phyloP scores from a whole-genome alignment of 345 rosid species.

The Corchorus capsularis region DNA sequence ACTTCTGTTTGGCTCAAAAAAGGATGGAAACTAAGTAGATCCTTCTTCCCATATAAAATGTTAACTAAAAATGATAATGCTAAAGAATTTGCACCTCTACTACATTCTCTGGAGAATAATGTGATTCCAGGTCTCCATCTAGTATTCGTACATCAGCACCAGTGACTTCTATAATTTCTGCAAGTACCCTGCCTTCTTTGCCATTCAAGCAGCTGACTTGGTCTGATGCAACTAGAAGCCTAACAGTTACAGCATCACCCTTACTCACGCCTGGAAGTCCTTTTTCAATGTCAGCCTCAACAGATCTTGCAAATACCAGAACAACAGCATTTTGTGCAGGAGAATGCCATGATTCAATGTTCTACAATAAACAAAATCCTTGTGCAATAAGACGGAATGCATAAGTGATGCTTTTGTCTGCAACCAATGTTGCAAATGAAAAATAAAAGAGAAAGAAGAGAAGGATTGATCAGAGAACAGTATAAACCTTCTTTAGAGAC shows the following conservation, averaged over 20 bases:
- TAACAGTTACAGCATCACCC: conserved; percentile 45
- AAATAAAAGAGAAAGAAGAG: background rate
- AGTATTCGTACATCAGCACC: conserved; percentile 47
- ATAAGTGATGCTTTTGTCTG: background rate
- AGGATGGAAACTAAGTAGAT: conserved; percentile 5
- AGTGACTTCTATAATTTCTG: conserved; percentile 35
- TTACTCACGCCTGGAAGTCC: conserved; percentile 30
- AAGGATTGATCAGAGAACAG: background rate
- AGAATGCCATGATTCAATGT: conserved; percentile 49
- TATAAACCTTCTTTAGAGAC: background rate
- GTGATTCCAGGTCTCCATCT: conserved; percentile 31
- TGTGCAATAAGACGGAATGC: conserved; percentile 9
- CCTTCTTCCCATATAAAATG: background rate
- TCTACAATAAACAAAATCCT: conserved; percentile 33
- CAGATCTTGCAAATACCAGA: conserved; percentile 59
- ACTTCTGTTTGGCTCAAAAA: background rate
- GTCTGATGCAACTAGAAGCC: conserved; percentile 49
- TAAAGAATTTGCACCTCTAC: conserved; percentile 46
- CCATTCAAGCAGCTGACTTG: conserved; percentile 30
- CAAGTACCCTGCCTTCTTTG: conserved; percentile 28
- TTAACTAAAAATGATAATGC: background rate
- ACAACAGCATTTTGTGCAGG: conserved; percentile 60
- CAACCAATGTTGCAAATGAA: background rate
- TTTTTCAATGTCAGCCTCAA: conserved; percentile 51
- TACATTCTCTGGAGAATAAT: conserved; percentile 41